Conservation (phyloP, 2,329 filamentous ascomycete genomes). For the Alternaria metachromatica region DNA sequence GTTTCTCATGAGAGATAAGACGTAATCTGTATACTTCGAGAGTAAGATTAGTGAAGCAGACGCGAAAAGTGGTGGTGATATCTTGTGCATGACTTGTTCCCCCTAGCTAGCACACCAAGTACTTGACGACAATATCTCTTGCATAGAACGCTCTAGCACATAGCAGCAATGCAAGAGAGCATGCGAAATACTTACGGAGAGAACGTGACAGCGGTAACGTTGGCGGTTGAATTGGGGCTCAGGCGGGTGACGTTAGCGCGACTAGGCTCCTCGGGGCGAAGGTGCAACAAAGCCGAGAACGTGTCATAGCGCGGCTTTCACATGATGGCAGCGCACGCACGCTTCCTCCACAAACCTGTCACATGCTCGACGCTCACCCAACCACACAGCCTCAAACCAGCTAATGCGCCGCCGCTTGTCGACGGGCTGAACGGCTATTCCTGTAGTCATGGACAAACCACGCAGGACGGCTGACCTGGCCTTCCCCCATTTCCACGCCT, state of each 20-base stretch:
- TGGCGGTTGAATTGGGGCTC: not conserved
- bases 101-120: too few species aligned
- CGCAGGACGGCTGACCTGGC: constrained; percentile 12
- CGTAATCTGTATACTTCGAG: too few species aligned
- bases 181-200: too few species aligned
- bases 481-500: not conserved
- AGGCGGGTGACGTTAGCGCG: not conserved
- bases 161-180: too few species aligned
- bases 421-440: constrained; percentile 16
- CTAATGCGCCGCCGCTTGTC: constrained; percentile 24
- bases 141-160: too few species aligned
- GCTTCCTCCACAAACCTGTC: constrained; percentile 22
- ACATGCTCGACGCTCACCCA: constrained; percentile 28
- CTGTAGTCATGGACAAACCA: constrained; percentile 19
- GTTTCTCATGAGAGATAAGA: too few species aligned
- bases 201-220: too few species aligned
- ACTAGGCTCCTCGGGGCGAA: constrained; percentile 1
- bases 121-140: too few species aligned
- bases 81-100: too few species aligned
- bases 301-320: constrained; percentile 28
- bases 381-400: constrained; percentile 21
- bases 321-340: constrained; percentile 18
- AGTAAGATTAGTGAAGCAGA: too few species aligned
- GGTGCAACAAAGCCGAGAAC: constrained; percentile 16
- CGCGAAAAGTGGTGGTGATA: too few species aligned